phyloP scores from a whole-genome alignment of 176 grass and related monocot species.

The Ensete glaucum region DNA sequence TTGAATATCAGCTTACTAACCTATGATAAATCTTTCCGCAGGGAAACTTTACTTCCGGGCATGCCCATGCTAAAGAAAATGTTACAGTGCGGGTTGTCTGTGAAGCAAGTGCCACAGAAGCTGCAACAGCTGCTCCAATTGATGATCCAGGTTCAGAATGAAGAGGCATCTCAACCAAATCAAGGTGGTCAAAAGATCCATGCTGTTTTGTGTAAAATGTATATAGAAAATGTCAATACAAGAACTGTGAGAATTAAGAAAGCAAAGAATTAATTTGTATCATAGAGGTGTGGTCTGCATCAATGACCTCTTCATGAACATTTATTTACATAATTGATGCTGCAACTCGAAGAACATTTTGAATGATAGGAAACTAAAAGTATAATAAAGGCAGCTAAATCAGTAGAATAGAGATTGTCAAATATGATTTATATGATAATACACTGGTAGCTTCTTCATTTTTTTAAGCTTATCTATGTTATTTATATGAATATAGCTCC shows the following conservation, averaged over 20 bases:
- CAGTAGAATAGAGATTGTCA: not conserved
- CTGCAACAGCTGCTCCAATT: constrained; percentile 83
- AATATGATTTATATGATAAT: not conserved
- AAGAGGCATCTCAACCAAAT: constrained; percentile 38
- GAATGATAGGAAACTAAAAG: not conserved
- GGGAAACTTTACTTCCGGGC: constrained; percentile 90
- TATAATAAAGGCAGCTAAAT: not conserved
- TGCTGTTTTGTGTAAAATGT: constrained; percentile 40
- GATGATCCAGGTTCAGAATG: constrained; percentile 60
- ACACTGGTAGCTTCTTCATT: not conserved
- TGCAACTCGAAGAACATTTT: not conserved
- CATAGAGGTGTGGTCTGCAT: not conserved
- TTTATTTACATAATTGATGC: not conserved
- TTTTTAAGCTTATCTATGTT: not conserved
- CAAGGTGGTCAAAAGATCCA: constrained; percentile 81
- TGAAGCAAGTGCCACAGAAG: constrained; percentile 53
- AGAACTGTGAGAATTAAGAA: not conserved
- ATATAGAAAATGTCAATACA: not conserved
- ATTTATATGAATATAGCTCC: not conserved
- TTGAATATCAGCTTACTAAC: constrained; percentile 23
- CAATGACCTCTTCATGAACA: not conserved
- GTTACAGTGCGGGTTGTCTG: constrained; percentile 53
- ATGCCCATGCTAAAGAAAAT: constrained; percentile 97
- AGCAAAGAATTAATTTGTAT: not conserved
- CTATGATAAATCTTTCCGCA: constrained; percentile 93